Evolutionary conservation across 1,139 yeast genomes (phyloP).

Genomic region (Nakaseomyces uthaithaninus): DNA sequence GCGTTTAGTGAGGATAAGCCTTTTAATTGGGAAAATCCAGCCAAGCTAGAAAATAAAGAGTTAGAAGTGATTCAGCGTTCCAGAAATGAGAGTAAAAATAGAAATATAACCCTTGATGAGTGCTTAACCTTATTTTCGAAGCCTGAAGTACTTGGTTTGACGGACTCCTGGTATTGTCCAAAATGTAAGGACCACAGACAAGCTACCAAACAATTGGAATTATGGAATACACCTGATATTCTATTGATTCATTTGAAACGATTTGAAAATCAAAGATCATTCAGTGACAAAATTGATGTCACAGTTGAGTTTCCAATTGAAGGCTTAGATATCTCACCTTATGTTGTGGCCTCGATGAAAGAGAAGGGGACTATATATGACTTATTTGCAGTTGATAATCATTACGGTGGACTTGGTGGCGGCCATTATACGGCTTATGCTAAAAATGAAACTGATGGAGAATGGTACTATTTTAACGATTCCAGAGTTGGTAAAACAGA

Average conservation of each 20-base stretch:
- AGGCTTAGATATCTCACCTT: constrained; percentile 62
- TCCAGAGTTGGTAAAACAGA: constrained; percentile 59
- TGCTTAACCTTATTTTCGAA: constrained; percentile 70
- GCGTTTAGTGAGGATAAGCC: constrained; percentile 44
- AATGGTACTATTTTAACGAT: constrained; percentile 91
- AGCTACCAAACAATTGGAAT: constrained; percentile 83
- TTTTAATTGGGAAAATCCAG: constrained; percentile 49
- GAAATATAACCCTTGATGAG: constrained; percentile 58
- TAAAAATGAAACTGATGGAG: constrained; percentile 63
- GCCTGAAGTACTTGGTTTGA: constrained; percentile 79
- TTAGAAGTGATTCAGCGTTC: constrained; percentile 41
- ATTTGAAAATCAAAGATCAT: constrained; percentile 75
- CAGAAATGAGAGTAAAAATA: constrained; percentile 36
- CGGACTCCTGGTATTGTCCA: constrained; percentile 94
- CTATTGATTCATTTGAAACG: constrained; percentile 84
- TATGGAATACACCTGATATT: constrained; percentile 89
- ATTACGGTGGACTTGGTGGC: constrained; percentile 93
- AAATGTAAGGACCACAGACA: constrained; percentile 79
- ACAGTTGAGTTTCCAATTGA: constrained; percentile 82
- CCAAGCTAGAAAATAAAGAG: constrained; percentile 44
- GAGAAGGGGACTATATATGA: constrained; percentile 53
- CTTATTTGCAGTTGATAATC: constrained; percentile 87
- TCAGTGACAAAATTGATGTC: constrained; percentile 83
- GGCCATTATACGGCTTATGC: constrained; percentile 95
- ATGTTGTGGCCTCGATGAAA: constrained; percentile 39